Percentiles rank a stretch among this genome's conserved stretches.
phyloP scores from a whole-genome alignment of 495 filamentous ascomycete species.

The Xylaria flabelliformis region DNA sequence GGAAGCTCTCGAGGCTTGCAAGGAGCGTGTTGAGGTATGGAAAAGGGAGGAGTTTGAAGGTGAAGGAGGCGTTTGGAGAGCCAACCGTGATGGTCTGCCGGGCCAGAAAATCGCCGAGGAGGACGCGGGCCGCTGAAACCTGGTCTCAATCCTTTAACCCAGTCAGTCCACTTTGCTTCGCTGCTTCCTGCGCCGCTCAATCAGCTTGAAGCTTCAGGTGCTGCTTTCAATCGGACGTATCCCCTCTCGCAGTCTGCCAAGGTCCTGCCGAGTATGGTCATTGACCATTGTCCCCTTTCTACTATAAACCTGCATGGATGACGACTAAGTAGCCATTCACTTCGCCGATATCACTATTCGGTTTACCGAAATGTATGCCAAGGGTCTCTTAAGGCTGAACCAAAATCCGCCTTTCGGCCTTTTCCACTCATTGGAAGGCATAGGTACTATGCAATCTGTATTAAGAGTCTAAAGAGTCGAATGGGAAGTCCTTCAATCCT shows the following conservation, averaged over 20 bases:
- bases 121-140: conserved; percentile 24
- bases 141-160: not conserved
- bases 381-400: not conserved
- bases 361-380: not conserved
- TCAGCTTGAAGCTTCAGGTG: not conserved
- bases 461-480: not conserved
- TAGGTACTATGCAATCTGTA: not conserved
- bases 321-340: not conserved
- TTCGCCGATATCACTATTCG: not conserved
- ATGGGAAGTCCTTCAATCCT: not conserved
- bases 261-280: not conserved
- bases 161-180: not conserved
- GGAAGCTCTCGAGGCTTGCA: conserved; percentile 86
- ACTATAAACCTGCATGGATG: not conserved
- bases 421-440: not conserved
- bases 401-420: not conserved
- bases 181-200: not conserved
- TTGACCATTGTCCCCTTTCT: not conserved
- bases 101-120: conserved; percentile 51
- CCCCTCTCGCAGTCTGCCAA: not conserved
- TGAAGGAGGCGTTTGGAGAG: conserved; percentile 84
- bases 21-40: conserved; percentile 90
- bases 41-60: conserved; percentile 89
- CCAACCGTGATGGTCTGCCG: conserved; percentile 77
- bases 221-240: not conserved